Conservation (phyloP, 139 green algal species). For the Chlamydomonas schloesseri region DNA sequence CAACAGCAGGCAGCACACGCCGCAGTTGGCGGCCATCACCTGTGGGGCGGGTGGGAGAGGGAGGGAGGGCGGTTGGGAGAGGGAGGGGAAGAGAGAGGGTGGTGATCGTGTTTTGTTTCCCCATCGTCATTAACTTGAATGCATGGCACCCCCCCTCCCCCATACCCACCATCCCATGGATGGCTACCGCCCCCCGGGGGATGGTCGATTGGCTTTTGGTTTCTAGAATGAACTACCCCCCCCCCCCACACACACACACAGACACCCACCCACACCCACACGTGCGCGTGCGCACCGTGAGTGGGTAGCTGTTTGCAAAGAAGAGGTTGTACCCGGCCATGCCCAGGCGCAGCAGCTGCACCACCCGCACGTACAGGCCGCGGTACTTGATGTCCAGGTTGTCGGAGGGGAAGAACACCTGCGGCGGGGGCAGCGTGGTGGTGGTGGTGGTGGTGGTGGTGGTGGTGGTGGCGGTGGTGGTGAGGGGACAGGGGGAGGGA, state of each 20-base stretch:
- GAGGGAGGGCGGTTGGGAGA: too few relatives aligned
- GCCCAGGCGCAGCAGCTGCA: constrained; percentile 38
- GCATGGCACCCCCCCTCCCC: too few relatives aligned
- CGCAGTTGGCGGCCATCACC: constrained; percentile 1
- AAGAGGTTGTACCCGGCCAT: constrained; percentile 43
- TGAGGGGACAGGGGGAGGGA: too few relatives aligned
- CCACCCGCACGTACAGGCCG: constrained; percentile 35
- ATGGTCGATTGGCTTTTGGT: too few relatives aligned
- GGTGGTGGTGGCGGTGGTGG: too few relatives aligned
- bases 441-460: neutral
- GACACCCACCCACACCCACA: neutral
- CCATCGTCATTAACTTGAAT: too few relatives aligned
- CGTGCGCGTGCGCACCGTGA: too few relatives aligned
- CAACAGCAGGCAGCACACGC: constrained; percentile 9
- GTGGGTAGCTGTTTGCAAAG: constrained; percentile 7
- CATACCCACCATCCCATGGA: too few relatives aligned
- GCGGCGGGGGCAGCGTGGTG: neutral
- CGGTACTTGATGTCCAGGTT: constrained; percentile 43
- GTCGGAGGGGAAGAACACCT: constrained; percentile 34
- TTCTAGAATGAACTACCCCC: too few relatives aligned
- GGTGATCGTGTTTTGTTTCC: too few relatives aligned
- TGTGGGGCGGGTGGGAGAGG: neutral
- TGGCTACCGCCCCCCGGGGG: too few relatives aligned
- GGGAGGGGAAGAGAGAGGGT: neutral
- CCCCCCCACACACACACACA: neutral